A percentile compares a stretch with the other conserved stretches of the same genome.
phyloP scores from a whole-genome alignment of 805 yeast species.

The Candida peoriensis region DNA sequence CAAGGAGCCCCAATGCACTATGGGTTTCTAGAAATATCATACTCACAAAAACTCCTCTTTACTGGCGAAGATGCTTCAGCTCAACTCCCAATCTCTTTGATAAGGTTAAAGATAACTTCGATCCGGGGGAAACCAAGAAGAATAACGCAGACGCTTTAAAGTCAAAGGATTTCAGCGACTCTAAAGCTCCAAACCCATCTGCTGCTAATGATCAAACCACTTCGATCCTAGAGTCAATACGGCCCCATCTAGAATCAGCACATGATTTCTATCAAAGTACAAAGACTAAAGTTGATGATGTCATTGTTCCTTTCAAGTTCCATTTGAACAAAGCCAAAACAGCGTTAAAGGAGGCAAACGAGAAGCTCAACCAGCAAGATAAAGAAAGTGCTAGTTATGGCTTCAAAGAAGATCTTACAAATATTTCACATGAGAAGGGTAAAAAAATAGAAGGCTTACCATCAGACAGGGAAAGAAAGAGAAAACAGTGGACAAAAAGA shows the following conservation, averaged over 20 bases:
- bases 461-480: conserved; percentile 37
- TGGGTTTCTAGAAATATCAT: no score
- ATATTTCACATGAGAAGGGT: background rate
- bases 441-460: conserved; percentile 34
- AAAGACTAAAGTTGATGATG: conserved; percentile 8
- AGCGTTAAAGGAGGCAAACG: conserved; percentile 33
- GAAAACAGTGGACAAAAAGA: conserved; percentile 38
- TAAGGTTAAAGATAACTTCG: no score
- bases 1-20: no score
- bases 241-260: conserved; percentile 19
- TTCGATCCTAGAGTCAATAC: conserved; percentile 11
- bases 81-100: no score
- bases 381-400: conserved; percentile 29
- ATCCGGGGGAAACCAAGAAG: no score
- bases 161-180: no score
- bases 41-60: no score
- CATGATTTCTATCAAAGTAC: conserved; percentile 15
- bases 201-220: conserved; percentile 11
- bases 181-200: background rate
- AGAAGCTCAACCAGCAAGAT: conserved; percentile 31
- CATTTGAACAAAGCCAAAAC: conserved; percentile 26
- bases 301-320: conserved; percentile 13
- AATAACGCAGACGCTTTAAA: no score
- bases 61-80: no score
- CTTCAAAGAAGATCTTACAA: conserved; percentile 30